These are phyloP conservation scores for Plasmopara halstedii DNA, from an alignment of 352 stramenopile genomes.

Conservation along the genomic window DNA sequence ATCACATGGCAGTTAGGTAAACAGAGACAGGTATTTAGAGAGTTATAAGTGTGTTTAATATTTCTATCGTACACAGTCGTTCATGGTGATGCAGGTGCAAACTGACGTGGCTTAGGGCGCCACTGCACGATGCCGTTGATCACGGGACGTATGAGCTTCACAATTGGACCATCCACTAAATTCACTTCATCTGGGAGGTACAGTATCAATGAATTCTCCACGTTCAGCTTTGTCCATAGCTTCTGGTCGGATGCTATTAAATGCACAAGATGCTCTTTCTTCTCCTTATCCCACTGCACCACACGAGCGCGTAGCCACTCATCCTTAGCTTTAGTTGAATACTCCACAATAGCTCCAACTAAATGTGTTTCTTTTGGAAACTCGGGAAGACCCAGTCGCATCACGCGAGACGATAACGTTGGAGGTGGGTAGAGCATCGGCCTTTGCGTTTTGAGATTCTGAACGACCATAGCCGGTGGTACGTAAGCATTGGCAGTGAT, in stretches of 20 bases:
- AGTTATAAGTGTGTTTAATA: neutral
- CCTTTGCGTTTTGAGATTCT: slow-evolving; percentile 33
- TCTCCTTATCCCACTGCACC: slow-evolving; percentile 52
- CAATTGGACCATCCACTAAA: slow-evolving; percentile 41
- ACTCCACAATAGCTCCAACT: slow-evolving; percentile 71
- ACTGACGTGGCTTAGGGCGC: slow-evolving; percentile 65
- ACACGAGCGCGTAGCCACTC: slow-evolving; percentile 68
- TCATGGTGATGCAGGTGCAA: slow-evolving; percentile 27
- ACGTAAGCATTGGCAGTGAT: slow-evolving; percentile 35
- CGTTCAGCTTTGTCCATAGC: slow-evolving; percentile 45
- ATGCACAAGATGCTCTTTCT: slow-evolving; percentile 64
- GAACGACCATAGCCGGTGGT: slow-evolving; percentile 32
- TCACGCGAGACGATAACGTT: slow-evolving; percentile 5
- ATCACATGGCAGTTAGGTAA: slow-evolving; percentile 2
- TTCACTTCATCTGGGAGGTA: slow-evolving; percentile 54
- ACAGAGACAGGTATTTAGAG: neutral
- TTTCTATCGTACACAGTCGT: neutral
- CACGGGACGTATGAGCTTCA: slow-evolving; percentile 57
- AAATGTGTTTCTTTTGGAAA: slow-evolving; percentile 43
- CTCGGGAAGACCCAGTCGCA: slow-evolving; percentile 35
- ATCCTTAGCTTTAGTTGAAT: slow-evolving; percentile 53
- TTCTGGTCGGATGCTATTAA: slow-evolving; percentile 49
- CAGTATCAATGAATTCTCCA: slow-evolving; percentile 58
- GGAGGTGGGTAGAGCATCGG: slow-evolving; percentile 42
- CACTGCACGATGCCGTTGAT: slow-evolving; percentile 49